A percentile compares a stretch with the other conserved stretches of the same genome.
phyloP scores from a whole-genome alignment of 2,329 filamentous ascomycete species.

The Microdochium nivale region DNA sequence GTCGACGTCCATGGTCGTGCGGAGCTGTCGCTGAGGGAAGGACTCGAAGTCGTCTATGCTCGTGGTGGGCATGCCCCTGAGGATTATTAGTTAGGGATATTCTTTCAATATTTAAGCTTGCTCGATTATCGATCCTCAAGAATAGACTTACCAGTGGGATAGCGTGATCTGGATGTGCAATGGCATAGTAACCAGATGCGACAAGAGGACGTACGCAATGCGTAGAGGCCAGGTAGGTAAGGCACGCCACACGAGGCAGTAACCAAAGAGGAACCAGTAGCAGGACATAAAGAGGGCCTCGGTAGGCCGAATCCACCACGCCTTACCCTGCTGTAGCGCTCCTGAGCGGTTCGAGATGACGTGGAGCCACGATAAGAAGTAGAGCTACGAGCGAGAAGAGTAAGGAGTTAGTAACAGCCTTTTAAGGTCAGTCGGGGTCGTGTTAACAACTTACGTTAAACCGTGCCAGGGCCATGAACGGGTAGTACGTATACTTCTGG shows the following conservation, averaged over 20 bases:
- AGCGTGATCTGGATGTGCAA: constrained; percentile 66
- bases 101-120: too few species aligned
- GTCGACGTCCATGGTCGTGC: constrained; percentile 67
- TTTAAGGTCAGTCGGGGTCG: too few species aligned
- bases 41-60: constrained; percentile 57
- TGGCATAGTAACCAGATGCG: constrained; percentile 57
- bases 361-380: constrained; percentile 58
- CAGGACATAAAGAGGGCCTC: constrained; percentile 54
- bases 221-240: constrained; percentile 51
- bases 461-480: constrained; percentile 56
- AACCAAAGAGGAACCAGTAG: constrained; percentile 63
- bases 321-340: constrained; percentile 44
- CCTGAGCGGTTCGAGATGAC: constrained; percentile 47
- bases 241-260: constrained; percentile 50
- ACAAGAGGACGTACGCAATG: constrained; percentile 53
- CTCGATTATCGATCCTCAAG: too few species aligned
- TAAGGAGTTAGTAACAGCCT: too few species aligned
- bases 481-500: constrained; percentile 62
- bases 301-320: constrained; percentile 59
- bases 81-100: neutral
- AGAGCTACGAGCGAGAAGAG: constrained; percentile 29
- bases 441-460: constrained; percentile 41
- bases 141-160: constrained; percentile 39
- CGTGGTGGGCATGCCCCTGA: constrained; percentile 56
- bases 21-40: constrained; percentile 60